Conservation (phyloP, 345 rosid genomes). For the Lepidium aucheri region DNA sequence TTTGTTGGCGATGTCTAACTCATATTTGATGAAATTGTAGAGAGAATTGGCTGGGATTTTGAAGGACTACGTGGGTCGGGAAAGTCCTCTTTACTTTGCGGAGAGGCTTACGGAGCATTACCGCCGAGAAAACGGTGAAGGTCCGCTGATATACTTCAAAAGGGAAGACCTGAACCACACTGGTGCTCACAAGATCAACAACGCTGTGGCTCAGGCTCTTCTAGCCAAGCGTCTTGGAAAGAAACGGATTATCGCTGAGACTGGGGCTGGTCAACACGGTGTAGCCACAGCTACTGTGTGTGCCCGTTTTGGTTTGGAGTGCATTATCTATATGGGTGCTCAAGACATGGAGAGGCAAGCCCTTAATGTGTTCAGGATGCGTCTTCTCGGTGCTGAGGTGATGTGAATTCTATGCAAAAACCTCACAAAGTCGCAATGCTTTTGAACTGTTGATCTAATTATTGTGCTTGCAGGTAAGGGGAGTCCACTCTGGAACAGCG, state of each 20-base stretch:
- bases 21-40: slow-evolving; percentile 28
- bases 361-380: slow-evolving; percentile 90
- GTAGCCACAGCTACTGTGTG: slow-evolving; percentile 99
- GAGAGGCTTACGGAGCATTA: slow-evolving; percentile 86
- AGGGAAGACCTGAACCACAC: slow-evolving; percentile 97
- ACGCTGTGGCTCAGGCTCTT: slow-evolving; percentile 83
- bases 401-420: neutral
- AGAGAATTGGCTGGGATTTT: slow-evolving; percentile 59
- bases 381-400: slow-evolving; percentile 92
- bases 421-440: neutral
- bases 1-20: neutral
- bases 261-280: slow-evolving; percentile 98
- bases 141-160: slow-evolving; percentile 75
- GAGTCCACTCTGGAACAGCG: slow-evolving; percentile 68
- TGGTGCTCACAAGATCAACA: slow-evolving; percentile 90
- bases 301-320: slow-evolving; percentile 78
- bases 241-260: slow-evolving; percentile 78
- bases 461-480: slow-evolving; percentile 40
- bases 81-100: slow-evolving; percentile 84
- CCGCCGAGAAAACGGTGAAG: slow-evolving; percentile 65
- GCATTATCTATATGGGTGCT: slow-evolving; percentile 90
- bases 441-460: neutral
- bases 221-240: slow-evolving; percentile 85
- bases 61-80: slow-evolving; percentile 92
- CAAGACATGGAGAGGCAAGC: slow-evolving; percentile 95